These are phyloP conservation scores for Suaeda aralocaspica DNA, from an alignment of 148 eudicot species.

Conservation along the genomic window DNA sequence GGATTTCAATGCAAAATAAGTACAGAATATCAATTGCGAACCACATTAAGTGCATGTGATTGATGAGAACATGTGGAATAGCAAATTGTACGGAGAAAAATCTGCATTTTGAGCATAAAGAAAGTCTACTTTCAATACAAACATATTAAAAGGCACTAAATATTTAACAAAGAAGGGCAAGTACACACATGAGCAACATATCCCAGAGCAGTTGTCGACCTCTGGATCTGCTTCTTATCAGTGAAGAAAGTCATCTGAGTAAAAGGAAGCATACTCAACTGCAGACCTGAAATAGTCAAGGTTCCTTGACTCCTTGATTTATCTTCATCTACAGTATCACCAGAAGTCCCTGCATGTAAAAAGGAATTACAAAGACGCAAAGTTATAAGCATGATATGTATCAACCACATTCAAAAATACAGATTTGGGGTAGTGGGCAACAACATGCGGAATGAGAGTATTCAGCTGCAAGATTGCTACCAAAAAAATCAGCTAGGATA, in stretches of 20 bases:
- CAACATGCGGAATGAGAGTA: constrained; percentile 6
- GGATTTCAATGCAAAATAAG: neutral
- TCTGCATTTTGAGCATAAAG: neutral
- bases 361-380: neutral
- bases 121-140: neutral
- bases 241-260: constrained; percentile 85
- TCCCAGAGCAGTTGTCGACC: constrained; percentile 94
- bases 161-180: constrained; percentile 18
- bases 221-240: constrained; percentile 94
- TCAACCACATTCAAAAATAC: neutral
- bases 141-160: neutral
- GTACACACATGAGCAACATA: constrained; percentile 86
- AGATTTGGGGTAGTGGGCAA: neutral
- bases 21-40: neutral
- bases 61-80: too few relatives aligned
- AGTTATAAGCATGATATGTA: neutral
- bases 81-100: neutral
- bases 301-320: constrained; percentile 56
- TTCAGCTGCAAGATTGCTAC: neutral
- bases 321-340: constrained; percentile 49
- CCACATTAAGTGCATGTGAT: neutral
- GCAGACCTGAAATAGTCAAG: constrained; percentile 73
- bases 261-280: constrained; percentile 77
- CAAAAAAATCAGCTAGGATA: neutral
- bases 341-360: constrained; percentile 49